These are phyloP conservation scores for Myxozyma nipponensis DNA, from an alignment of 805 yeast species.

Conservation along the genomic window DNA sequence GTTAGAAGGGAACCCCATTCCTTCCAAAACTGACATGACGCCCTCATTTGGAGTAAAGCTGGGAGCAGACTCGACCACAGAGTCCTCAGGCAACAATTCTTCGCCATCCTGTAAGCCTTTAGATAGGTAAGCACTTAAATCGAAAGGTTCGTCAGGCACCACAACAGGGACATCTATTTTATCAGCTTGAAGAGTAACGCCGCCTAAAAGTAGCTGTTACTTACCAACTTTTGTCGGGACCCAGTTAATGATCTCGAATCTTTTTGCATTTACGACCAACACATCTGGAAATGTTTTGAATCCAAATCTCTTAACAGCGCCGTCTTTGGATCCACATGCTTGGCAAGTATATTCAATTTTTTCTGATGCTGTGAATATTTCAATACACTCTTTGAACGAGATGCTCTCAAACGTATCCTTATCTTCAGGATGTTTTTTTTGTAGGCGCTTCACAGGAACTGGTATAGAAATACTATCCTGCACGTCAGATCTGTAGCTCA, in stretches of 20 bases:
- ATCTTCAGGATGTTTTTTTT: constrained; percentile 42
- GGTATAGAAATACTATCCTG: constrained; percentile 65
- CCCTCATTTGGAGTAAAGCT: constrained; percentile 54
- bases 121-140: constrained; percentile 44
- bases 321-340: constrained; percentile 42
- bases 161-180: constrained; percentile 64
- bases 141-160: constrained; percentile 45
- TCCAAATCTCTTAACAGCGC: constrained; percentile 45
- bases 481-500: constrained; percentile 52
- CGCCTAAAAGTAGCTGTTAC: background rate
- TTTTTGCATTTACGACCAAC: constrained; percentile 66
- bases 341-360: constrained; percentile 62
- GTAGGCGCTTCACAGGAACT: constrained; percentile 39
- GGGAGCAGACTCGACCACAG: constrained; percentile 25
- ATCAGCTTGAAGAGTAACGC: background rate
- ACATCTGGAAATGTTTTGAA: constrained; percentile 67
- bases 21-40: constrained; percentile 52
- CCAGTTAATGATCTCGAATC: constrained; percentile 86
- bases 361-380: constrained; percentile 47
- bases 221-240: constrained; percentile 65
- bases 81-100: constrained; percentile 41
- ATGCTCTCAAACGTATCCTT: constrained; percentile 49
- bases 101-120: constrained; percentile 45
- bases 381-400: constrained; percentile 49
- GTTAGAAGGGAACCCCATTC: constrained; percentile 84